phyloP scores from a whole-genome alignment of 495 filamentous ascomycete genomes.

The Bathelium albidoporum region DNA sequence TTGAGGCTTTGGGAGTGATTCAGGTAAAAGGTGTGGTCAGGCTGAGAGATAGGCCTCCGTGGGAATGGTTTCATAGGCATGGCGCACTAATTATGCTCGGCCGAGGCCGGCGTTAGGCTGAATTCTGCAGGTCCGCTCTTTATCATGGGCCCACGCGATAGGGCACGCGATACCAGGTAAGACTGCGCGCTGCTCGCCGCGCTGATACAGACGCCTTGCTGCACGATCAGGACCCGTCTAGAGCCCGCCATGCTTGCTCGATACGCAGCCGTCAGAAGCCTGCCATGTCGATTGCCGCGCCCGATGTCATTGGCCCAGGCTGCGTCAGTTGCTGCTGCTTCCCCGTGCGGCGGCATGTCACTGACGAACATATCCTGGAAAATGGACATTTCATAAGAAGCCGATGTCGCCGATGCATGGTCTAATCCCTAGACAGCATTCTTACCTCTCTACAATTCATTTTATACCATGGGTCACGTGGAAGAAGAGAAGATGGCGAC shows the following conservation, averaged over 20 bases:
- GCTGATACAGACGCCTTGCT: background rate
- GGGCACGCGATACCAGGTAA: background rate
- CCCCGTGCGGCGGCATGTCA: too few relatives aligned
- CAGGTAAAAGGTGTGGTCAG: conserved; percentile 2
- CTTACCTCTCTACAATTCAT: background rate
- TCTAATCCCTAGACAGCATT: too few relatives aligned
- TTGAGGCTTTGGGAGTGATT: background rate
- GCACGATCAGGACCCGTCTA: background rate
- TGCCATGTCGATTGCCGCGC: background rate
- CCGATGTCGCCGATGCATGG: too few relatives aligned
- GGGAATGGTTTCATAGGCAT: background rate
- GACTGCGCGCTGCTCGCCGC: background rate
- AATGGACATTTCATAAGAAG: too few relatives aligned
- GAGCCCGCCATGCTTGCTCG: background rate
- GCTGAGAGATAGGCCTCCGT: conserved; percentile 1
- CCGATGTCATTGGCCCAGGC: background rate
- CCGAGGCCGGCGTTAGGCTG: background rate
- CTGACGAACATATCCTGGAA: too few relatives aligned
- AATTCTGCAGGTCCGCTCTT: background rate
- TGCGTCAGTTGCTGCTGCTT: background rate
- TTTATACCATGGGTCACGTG: background rate
- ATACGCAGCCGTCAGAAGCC: background rate
- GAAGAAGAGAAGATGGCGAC: background rate
- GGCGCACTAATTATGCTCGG: background rate
- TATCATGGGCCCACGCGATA: background rate